Evolutionary conservation across 148 eudicot genomes (phyloP), one percentile per base, ranked within the genome.

Genomic region (Fallopia convolvulus): DNA sequence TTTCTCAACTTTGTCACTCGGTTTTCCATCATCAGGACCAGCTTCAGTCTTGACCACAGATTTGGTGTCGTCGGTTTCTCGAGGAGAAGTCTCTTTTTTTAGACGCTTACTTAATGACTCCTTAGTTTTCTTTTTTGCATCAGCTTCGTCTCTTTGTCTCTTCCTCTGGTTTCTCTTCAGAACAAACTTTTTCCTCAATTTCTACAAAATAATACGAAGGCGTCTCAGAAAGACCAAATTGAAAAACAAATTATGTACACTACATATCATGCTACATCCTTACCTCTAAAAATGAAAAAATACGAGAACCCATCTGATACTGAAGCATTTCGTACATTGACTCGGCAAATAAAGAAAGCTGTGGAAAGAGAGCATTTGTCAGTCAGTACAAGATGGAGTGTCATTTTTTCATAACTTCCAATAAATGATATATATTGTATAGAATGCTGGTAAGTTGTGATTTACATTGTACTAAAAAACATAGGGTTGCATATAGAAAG

Each of bases 291-390:
- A 95, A 95, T 42, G 82, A 70, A 48, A 92, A 83, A 33, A 93
- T 82, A 66, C 91, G 92, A 80, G 79, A 85, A 55, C 93, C 97
- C 99, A 95, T 95, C 82, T 92, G 86, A 82, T 84, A 91, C 77
- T 95, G 97, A 79, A 95, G 97, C 99, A 95, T 95, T 86, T 95
- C 99, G 77, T 91, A 88, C 17, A 95, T 79, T n/a, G 97, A 86
- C 77, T 95, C 99, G 5, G 99, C 99, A 84, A 95, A 92, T 17
- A 95, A 74, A 21, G 97, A 95, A 74, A 95, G 85, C 99, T 95
- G 26, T 44, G 89, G 86, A 81, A 81, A 77, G 76, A 71, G 5
- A 10, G 15, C 39, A 42, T 68, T 11, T 33, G 72, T 33, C 46
- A 68, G 72, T 33, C 46, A 68, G 44, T 68, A 36, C 17, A 36